A percentile compares a stretch with the other conserved stretches of the same genome.
These are phyloP conservation scores for Apiospora rasikravindrae DNA, from an alignment of 2,329 filamentous ascomycete species.

Conservation along the genomic window DNA sequence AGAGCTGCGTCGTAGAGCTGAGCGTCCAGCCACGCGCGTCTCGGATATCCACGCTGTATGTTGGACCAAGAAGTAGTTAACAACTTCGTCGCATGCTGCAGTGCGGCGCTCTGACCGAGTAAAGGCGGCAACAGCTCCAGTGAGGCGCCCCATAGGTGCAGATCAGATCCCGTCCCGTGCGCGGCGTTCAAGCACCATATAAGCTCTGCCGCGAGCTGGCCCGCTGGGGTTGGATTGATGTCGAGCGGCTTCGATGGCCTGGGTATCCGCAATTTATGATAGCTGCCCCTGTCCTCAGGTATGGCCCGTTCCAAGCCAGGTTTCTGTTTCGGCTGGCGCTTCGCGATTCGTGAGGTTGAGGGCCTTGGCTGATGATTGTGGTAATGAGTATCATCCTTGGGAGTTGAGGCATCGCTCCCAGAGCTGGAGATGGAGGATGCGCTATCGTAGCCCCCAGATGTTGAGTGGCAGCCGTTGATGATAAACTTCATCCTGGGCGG, in stretches of 20 bases:
- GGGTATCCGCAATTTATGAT: not conserved
- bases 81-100: slow-evolving; percentile 33
- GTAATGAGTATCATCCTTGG: slow-evolving; percentile 17
- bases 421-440: slow-evolving; percentile 21
- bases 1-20: slow-evolving; percentile 33
- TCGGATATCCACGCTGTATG: slow-evolving; percentile 29
- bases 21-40: slow-evolving; percentile 33
- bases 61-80: slow-evolving; percentile 34
- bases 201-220: slow-evolving; percentile 30
- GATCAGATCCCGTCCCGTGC: slow-evolving; percentile 33
- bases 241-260: not conserved
- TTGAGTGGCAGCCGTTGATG: slow-evolving; percentile 36
- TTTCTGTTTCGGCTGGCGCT: not conserved
- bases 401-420: slow-evolving; percentile 20
- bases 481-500: slow-evolving; percentile 36
- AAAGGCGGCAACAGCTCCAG: slow-evolving; percentile 33
- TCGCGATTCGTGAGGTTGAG: not conserved
- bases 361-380: not conserved
- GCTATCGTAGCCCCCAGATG: slow-evolving; percentile 25
- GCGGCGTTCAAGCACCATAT: slow-evolving; percentile 31
- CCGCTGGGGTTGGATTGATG: slow-evolving; percentile 16
- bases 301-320: not conserved
- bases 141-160: slow-evolving; percentile 34
- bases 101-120: slow-evolving; percentile 28
- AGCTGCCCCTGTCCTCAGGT: not conserved